These are phyloP conservation scores for Pugionium cornutum DNA, from an alignment of 345 rosid genomes.

Conservation along the genomic window DNA sequence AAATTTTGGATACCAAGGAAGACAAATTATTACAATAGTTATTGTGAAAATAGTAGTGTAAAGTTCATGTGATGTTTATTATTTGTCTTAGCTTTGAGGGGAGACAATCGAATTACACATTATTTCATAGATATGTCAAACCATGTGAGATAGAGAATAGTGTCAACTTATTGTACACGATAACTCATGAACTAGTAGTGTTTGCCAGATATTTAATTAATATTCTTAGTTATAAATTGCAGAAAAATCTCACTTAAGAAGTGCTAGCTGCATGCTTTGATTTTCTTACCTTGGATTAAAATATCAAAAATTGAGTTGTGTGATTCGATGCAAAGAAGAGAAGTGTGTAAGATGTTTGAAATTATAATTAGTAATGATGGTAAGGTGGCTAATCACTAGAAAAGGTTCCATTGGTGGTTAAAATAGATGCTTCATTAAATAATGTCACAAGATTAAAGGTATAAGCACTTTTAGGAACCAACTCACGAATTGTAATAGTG, in stretches of 20 bases:
- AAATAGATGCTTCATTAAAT: slow-evolving; percentile 28
- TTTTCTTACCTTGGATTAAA: too few relatives aligned
- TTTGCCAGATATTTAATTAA: neutral
- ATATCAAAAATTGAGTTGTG: neutral
- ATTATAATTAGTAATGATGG: slow-evolving; percentile 29
- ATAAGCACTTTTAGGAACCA: slow-evolving; percentile 35
- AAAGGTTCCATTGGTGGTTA: slow-evolving; percentile 30
- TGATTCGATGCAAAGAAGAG: slow-evolving; percentile 1
- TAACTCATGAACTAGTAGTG: neutral
- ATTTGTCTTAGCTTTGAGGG: slow-evolving; percentile 31
- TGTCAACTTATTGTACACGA: slow-evolving; percentile 10
- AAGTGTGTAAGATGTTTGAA: slow-evolving; percentile 15
- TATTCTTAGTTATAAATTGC: neutral
- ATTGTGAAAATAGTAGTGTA: slow-evolving; percentile 5
- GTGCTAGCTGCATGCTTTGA: too few relatives aligned
- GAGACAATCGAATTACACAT: slow-evolving; percentile 23
- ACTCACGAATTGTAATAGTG: slow-evolving; percentile 25
- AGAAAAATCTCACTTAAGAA: neutral
- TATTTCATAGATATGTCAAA: slow-evolving; percentile 15
- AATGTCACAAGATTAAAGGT: slow-evolving; percentile 36
- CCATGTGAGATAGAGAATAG: slow-evolving; percentile 30
- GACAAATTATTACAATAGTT: slow-evolving; percentile 3
- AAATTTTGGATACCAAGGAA: slow-evolving; percentile 24
- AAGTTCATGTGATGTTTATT: slow-evolving; percentile 22
- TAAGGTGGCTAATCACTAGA: slow-evolving; percentile 33